Conservation (phyloP, 768 basidiomycete species). For the Kwoniella bestiolae region DNA sequence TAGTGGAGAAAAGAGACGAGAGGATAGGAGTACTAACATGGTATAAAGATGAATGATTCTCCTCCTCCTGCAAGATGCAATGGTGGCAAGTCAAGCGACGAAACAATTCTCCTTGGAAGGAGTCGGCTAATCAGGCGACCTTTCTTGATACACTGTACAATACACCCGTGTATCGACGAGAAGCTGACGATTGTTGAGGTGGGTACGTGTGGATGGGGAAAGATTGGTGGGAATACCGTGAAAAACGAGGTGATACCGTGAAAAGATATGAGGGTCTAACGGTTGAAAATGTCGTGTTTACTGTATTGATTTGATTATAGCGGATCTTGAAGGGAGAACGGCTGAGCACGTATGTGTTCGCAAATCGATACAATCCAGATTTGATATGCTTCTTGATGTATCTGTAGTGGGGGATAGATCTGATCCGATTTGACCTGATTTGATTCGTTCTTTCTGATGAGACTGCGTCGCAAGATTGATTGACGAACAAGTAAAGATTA, state of each 20-base stretch:
- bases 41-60: neutral
- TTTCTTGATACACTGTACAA: neutral
- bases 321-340: neutral
- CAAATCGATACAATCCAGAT: neutral
- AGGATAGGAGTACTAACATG: neutral
- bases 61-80: neutral
- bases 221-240: conserved; percentile 8
- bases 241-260: neutral
- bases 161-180: neutral
- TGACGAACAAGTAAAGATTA: neutral
- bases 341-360: neutral
- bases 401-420: neutral
- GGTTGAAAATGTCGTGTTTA: neutral
- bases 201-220: conserved; percentile 15
- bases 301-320: neutral
- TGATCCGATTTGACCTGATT: too few relatives aligned
- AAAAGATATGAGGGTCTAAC: neutral
- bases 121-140: neutral
- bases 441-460: neutral
- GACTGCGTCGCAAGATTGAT: neutral
- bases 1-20: neutral
- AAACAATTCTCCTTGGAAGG: neutral
- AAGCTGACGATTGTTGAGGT: conserved; percentile 5
- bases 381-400: neutral
- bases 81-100: neutral